Evolutionary conservation across 768 basidiomycete genomes (phyloP).

Genomic region (Leucocoprinus sp.): DNA sequence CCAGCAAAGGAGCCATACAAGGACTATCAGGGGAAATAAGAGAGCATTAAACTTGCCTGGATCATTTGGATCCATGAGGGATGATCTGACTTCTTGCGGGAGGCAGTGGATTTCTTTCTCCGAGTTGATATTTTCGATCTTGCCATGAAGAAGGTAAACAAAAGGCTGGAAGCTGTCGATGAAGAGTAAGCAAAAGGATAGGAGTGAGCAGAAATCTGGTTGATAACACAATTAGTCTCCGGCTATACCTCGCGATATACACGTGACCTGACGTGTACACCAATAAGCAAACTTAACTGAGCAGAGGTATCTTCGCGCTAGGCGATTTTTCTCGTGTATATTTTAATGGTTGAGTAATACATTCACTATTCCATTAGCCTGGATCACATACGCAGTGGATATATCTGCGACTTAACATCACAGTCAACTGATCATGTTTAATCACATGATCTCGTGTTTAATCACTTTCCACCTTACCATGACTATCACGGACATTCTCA

Average conservation of each 20-base stretch:
- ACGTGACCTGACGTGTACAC: constrained; percentile 28
- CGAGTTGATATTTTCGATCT: constrained; percentile 25
- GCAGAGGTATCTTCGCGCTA: neutral
- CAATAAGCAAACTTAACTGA: constrained; percentile 31
- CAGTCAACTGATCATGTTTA: no score
- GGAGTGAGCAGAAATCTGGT: no score
- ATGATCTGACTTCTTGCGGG: constrained; percentile 38
- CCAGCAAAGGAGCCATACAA: no score
- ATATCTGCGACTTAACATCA: no score
- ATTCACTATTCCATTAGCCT: no score
- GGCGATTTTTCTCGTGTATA: no score
- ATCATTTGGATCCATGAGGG: constrained; percentile 73
- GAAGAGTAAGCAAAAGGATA: no score
- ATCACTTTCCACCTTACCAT: constrained; percentile 24
- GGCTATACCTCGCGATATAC: constrained; percentile 36
- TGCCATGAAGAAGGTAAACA: constrained; percentile 18
- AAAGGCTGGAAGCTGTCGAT: neutral
- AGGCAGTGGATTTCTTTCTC: constrained; percentile 36
- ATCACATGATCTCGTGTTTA: constrained; percentile 11
- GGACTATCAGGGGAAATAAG: no score
- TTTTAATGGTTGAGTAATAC: no score
- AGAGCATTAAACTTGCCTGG: constrained; percentile 61
- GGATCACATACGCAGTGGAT: no score
- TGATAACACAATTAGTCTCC: constrained; percentile 25
- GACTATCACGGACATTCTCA: constrained; percentile 49